Percentiles rank a stretch among this genome's conserved stretches.
phyloP scores from a whole-genome alignment of 2,329 filamentous ascomycete genomes.

The Aspergillus fumigatiaffinis region DNA sequence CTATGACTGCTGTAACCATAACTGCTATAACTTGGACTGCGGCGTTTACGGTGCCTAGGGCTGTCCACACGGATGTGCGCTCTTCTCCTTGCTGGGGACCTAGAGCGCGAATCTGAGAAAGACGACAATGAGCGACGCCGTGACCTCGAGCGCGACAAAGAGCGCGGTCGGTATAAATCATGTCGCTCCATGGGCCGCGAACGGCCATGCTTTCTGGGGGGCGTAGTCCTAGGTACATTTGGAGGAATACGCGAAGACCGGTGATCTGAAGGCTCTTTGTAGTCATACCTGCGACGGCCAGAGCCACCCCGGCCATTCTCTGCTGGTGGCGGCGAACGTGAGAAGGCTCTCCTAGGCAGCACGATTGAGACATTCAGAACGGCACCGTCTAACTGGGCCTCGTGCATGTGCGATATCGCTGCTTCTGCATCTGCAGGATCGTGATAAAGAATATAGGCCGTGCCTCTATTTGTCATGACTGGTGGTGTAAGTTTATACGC shows the following conservation, averaged over 20 bases:
- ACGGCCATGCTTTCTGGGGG: conserved; percentile 38
- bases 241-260: conserved; percentile 24
- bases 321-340: conserved; percentile 69
- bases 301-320: conserved; percentile 60
- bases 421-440: conserved; percentile 75
- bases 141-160: conserved; percentile 48
- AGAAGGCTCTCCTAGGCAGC: conserved; percentile 76
- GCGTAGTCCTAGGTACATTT: conserved; percentile 29
- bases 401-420: conserved; percentile 95
- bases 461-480: conserved; percentile 89
- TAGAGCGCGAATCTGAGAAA: conserved; percentile 38
- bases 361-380: conserved; percentile 85
- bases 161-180: conserved; percentile 58
- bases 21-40: conserved; percentile 61
- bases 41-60: conserved; percentile 43
- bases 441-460: conserved; percentile 84
- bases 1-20: conserved; percentile 58
- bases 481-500: conserved; percentile 6
- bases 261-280: conserved; percentile 22
- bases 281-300: conserved; percentile 42
- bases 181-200: conserved; percentile 45
- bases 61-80: conserved; percentile 32
- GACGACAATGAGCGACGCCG: conserved; percentile 35
- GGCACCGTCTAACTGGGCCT: conserved; percentile 85
- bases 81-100: conserved; percentile 39